Evolutionary conservation across 2,329 filamentous ascomycete species (phyloP).

Genomic region (Sclerotinia spermophila): DNA sequence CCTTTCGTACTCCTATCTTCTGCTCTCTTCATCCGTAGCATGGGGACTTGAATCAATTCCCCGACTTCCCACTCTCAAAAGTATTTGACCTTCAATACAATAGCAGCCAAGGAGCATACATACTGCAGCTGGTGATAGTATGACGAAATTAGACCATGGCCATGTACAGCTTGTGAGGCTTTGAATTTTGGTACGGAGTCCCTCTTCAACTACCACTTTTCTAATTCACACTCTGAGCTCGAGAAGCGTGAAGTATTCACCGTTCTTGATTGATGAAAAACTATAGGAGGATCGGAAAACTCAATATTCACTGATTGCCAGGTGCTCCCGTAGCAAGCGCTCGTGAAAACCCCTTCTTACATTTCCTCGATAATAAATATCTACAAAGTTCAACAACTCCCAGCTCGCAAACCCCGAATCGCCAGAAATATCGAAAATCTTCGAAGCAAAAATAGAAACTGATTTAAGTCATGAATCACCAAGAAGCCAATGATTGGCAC

Average conservation of each 20-base stretch:
- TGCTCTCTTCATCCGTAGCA: fast-evolving
- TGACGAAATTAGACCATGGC: neutral
- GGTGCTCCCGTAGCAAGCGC: neutral
- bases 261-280: too few species aligned
- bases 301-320: neutral
- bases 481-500: neutral
- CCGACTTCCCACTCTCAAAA: neutral
- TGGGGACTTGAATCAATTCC: neutral
- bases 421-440: neutral
- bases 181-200: neutral
- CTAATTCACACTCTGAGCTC: neutral
- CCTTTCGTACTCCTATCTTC: neutral
- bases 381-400: neutral
- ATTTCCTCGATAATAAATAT: neutral
- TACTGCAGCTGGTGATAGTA: neutral
- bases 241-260: neutral
- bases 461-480: neutral
- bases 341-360: neutral
- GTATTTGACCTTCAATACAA: too few species aligned
- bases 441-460: neutral
- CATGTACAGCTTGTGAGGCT: neutral
- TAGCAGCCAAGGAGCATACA: neutral
- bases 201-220: neutral
- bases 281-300: too few species aligned
- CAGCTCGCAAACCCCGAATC: neutral